Conservation (phyloP, 2,329 filamentous ascomycete species). For the Epichloe aotearoae region DNA sequence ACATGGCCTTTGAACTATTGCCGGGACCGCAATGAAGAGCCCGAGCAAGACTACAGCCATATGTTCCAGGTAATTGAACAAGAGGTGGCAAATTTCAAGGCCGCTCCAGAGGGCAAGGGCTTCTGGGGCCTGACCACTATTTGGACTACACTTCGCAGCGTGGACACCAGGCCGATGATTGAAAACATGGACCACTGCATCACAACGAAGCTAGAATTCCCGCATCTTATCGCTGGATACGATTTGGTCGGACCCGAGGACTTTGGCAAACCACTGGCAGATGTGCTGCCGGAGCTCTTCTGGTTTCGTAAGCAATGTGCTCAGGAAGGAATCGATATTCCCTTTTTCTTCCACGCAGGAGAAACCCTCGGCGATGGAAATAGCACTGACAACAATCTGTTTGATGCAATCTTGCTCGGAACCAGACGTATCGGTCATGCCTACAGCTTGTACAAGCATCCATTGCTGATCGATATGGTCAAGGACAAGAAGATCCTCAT, state of each 20-base stretch:
- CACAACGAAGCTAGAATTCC: slow-evolving; percentile 63
- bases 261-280: slow-evolving; percentile 57
- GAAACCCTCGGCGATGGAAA: slow-evolving; percentile 69
- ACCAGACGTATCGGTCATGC: slow-evolving; percentile 83
- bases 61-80: slow-evolving; percentile 65
- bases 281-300: slow-evolving; percentile 73
- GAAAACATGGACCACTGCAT: slow-evolving; percentile 84
- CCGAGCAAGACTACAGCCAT: slow-evolving; percentile 53
- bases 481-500: slow-evolving; percentile 79
- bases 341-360: slow-evolving; percentile 93
- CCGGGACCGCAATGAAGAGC: slow-evolving; percentile 46
- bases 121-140: slow-evolving; percentile 84
- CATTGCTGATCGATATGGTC: slow-evolving; percentile 74
- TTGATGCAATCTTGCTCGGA: slow-evolving; percentile 76
- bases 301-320: slow-evolving; percentile 86
- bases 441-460: slow-evolving; percentile 83
- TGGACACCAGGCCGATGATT: slow-evolving; percentile 52
- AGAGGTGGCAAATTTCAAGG: slow-evolving; percentile 64
- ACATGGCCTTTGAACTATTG: slow-evolving; percentile 63
- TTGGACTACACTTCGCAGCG: slow-evolving; percentile 61
- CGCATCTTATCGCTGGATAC: slow-evolving; percentile 71
- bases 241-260: slow-evolving; percentile 88
- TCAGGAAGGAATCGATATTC: slow-evolving; percentile 65
- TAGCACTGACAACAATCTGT: slow-evolving; percentile 66
- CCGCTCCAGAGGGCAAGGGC: slow-evolving; percentile 51